phyloP scores from a whole-genome alignment of 176 grass and related monocot species.

The Oryza officinalis region DNA sequence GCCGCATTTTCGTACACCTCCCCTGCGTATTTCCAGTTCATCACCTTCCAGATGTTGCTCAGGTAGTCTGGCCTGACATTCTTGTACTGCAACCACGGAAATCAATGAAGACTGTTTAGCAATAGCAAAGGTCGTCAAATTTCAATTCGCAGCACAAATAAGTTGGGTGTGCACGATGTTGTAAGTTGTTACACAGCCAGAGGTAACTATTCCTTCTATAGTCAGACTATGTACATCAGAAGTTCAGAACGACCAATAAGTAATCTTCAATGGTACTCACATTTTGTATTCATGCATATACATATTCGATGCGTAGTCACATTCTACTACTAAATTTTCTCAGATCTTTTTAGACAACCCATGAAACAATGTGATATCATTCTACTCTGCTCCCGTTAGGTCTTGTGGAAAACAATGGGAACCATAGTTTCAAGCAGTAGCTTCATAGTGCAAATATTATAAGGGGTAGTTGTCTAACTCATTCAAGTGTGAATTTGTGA shows the following conservation, averaged over 20 bases:
- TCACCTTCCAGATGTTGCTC: constrained; percentile 94
- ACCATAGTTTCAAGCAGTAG: background rate
- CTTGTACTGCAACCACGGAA: constrained; percentile 73
- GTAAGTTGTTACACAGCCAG: background rate
- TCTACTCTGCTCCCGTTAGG: background rate
- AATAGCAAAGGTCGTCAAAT: background rate
- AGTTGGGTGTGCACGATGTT: background rate
- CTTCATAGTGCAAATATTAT: background rate
- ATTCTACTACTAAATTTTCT: background rate
- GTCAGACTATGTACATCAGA: background rate
- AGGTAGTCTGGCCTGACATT: constrained; percentile 94
- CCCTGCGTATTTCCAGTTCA: constrained; percentile 94
- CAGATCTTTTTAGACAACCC: background rate
- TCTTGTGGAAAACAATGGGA: background rate
- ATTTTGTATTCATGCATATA: background rate
- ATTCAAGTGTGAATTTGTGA: background rate
- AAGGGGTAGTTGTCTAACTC: background rate
- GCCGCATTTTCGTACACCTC: constrained; percentile 62
- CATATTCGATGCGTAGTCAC: background rate
- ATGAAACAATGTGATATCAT: background rate
- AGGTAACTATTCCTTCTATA: background rate
- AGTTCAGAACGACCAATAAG: background rate
- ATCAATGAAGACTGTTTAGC: constrained; percentile 6
- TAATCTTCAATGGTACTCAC: background rate
- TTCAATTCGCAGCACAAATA: background rate